Percentiles rank a stretch among this genome's conserved stretches.
Evolutionary conservation across 495 filamentous ascomycete genomes (phyloP).

Genomic region (Oidiodendron maius): DNA sequence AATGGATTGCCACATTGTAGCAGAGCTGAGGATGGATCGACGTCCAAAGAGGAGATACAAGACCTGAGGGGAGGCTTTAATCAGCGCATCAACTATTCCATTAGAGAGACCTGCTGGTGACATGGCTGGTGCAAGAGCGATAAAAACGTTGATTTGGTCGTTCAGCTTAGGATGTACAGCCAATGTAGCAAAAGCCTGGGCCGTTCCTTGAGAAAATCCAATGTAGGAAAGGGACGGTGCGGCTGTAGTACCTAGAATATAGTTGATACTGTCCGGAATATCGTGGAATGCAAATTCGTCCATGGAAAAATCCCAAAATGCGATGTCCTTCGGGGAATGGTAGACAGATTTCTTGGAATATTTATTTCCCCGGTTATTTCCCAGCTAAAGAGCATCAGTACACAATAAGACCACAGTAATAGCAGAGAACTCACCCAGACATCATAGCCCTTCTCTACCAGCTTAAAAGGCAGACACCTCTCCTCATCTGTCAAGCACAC

Average conservation of each 20-base stretch:
- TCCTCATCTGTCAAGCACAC: slow-evolving; percentile 84
- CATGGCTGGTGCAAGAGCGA: slow-evolving; percentile 97
- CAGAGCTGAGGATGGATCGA: slow-evolving; percentile 83
- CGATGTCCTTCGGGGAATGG: slow-evolving; percentile 61
- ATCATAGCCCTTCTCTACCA: slow-evolving; percentile 91
- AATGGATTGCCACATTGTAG: slow-evolving; percentile 96
- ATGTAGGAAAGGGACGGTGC: slow-evolving; percentile 90
- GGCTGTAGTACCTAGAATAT: slow-evolving; percentile 78
- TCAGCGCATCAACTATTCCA: slow-evolving; percentile 81
- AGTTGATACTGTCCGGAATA: slow-evolving; percentile 89
- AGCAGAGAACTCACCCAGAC: slow-evolving; percentile 65
- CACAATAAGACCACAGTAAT: neutral
- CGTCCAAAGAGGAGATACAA: slow-evolving; percentile 94
- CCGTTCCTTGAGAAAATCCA: slow-evolving; percentile 94
- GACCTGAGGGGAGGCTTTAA: slow-evolving; percentile 90
- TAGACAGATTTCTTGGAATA: slow-evolving; percentile 90
- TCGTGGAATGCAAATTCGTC: slow-evolving; percentile 98
- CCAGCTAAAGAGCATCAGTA: slow-evolving; percentile 47
- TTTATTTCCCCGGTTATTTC: slow-evolving; percentile 97
- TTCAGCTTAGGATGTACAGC: slow-evolving; percentile 90
- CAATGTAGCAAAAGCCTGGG: slow-evolving; percentile 93
- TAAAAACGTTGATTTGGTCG: slow-evolving; percentile 90
- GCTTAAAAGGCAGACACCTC: slow-evolving; percentile 76
- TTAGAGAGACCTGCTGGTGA: slow-evolving; percentile 86
- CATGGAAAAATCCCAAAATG: slow-evolving; percentile 97